Percentiles rank a stretch among this genome's conserved stretches.
phyloP scores from a whole-genome alignment of 345 rosid species.

The Eucalyptus pumila region DNA sequence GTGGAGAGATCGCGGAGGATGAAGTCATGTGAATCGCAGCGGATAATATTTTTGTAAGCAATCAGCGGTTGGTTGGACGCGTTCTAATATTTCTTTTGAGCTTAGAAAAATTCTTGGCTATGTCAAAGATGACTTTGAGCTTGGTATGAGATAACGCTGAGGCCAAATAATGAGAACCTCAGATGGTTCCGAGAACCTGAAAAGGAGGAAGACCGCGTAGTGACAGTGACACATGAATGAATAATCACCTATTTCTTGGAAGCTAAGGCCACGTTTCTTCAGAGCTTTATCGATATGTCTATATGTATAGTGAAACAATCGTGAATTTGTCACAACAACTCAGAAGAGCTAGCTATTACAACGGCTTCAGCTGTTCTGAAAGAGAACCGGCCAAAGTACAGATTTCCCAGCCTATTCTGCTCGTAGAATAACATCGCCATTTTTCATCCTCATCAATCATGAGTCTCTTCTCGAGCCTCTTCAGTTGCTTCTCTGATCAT shows the following conservation, averaged over 20 bases:
- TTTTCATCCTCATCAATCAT: background rate
- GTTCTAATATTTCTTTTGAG: background rate
- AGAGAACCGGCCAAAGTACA: background rate
- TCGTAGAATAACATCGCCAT: background rate
- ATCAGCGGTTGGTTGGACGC: background rate
- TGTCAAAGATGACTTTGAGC: background rate
- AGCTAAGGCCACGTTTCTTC: background rate
- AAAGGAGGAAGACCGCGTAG: background rate
- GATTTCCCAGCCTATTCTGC: background rate
- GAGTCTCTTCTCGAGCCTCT: background rate
- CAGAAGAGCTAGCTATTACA: background rate
- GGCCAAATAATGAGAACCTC: background rate
- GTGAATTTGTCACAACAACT: background rate
- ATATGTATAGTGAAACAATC: too few species aligned
- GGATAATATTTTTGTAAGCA: background rate
- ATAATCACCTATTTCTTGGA: background rate
- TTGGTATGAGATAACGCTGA: fast-evolving
- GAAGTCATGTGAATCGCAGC: background rate
- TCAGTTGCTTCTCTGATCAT: slow-evolving; percentile 5
- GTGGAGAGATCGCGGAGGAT: background rate
- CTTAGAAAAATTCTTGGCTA: background rate
- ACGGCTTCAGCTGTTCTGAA: background rate
- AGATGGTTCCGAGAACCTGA: background rate
- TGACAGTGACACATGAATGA: background rate
- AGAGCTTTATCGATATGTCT: background rate